Conservation (phyloP, 208 protist species). For the Leishmania amazonensis region DNA sequence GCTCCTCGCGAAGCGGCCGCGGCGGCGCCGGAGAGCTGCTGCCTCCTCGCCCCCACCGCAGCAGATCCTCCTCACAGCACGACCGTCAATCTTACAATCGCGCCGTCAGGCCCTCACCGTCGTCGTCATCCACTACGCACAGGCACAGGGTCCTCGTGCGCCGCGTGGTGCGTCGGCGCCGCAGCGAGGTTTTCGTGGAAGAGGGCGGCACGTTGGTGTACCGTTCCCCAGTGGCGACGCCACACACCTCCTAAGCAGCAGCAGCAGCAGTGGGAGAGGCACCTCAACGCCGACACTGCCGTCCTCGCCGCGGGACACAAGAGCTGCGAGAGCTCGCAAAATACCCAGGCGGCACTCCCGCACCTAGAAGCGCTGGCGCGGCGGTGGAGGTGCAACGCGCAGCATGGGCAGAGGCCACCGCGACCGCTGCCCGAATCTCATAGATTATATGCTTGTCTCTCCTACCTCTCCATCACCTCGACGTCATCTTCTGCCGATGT, state of each 20-base stretch:
- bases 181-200: slow-evolving; percentile 32
- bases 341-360: not conserved
- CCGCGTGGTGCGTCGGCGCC: slow-evolving; percentile 32
- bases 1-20: not conserved
- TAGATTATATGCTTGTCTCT: too few species aligned
- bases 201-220: slow-evolving; percentile 25
- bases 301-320: not conserved
- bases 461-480: too few species aligned
- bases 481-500: too few species aligned
- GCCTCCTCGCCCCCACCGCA: too few species aligned
- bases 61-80: not conserved
- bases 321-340: not conserved
- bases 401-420: not conserved
- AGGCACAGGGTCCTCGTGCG: slow-evolving; percentile 26
- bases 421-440: not conserved
- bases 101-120: not conserved
- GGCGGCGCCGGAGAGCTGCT: not conserved
- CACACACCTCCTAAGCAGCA: not conserved
- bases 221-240: slow-evolving; percentile 6
- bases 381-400: not conserved
- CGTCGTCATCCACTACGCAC: not conserved
- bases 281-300: not conserved
- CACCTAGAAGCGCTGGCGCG: not conserved
- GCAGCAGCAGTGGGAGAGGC: not conserved
- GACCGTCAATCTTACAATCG: not conserved